These are phyloP conservation scores for Metroxylon sagu DNA, from an alignment of 176 grass and related monocot genomes.

Conservation along the genomic window DNA sequence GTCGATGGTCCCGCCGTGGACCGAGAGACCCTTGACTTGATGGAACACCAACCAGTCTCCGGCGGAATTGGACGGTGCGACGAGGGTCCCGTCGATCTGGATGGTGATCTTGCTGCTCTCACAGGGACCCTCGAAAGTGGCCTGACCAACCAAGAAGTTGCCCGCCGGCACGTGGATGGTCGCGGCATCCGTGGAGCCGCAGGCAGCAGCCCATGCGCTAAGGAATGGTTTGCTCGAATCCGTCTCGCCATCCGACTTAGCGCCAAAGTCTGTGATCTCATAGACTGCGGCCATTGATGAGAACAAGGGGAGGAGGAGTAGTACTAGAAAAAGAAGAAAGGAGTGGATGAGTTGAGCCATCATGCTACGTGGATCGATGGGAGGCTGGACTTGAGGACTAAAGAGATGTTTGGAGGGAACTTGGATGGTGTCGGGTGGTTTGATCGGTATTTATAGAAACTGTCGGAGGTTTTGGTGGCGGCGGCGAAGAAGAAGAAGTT, in stretches of 20 bases:
- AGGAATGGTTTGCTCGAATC: constrained; percentile 53
- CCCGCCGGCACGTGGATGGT: constrained; percentile 57
- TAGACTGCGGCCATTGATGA: constrained; percentile 18
- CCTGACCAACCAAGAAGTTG: constrained; percentile 34
- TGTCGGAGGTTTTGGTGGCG: too few species aligned
- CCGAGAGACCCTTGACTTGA: constrained; percentile 41
- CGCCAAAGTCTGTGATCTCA: constrained; percentile 57
- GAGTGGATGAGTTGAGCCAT: neutral
- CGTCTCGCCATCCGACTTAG: constrained; percentile 40
- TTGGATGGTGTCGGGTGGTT: too few species aligned
- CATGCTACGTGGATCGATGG: too few species aligned
- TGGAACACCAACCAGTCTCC: constrained; percentile 62
- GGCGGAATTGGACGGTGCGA: constrained; percentile 33
- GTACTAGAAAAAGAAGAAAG: constrained; percentile 20
- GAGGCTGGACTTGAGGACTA: too few species aligned
- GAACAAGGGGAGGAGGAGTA: neutral
- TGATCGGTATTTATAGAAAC: too few species aligned
- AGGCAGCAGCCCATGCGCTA: constrained; percentile 61
- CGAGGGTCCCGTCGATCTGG: constrained; percentile 41
- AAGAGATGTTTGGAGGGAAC: too few species aligned
- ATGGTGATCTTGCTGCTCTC: constrained; percentile 38
- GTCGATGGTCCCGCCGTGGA: constrained; percentile 68
- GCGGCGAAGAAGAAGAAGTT: too few species aligned
- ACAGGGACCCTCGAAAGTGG: constrained; percentile 64
- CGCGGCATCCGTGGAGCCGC: constrained; percentile 37